Base-by-base conservation (phyloP, 805 yeast genomes). In the Sugiyamaella qingdaonensis region DNA sequence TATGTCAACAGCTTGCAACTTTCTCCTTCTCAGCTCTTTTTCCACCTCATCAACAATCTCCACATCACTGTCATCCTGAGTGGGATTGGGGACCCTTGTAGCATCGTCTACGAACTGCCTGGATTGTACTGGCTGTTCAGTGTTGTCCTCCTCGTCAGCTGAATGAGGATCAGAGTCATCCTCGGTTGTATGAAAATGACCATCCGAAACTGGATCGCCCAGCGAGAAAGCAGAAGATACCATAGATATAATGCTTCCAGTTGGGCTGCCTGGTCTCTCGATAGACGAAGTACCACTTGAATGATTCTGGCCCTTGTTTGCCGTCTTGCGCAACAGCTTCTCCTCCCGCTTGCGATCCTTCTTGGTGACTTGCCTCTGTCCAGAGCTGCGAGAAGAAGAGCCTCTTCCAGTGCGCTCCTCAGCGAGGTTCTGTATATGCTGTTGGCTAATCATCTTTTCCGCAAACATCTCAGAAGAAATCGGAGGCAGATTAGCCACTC, bases 401-500 rank as follows among this genome's bases (percentile, higher is more conserved):
- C 64, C 64, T 50, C 64, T 53, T 18, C 64, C 63, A 29, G 53
- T 54, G 11, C 54, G 58, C 27, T 55, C 59, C 10, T 60, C 58
- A 19, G 55, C 52, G 18, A 53, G 36, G 46, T 43, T 43, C 45
- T 58, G 60, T 24, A 55, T 24, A 42, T 63, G 62, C 55, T 65
- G 63, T 59, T 69, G 74, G 57, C 68, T 67, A 34, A 68, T 65
- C 33, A 86, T 85, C 65, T 88, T 86, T 59, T 84, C 86, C 18
- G 86, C 87, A 68, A 86, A 86, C 1, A 78, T 70, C 37, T 77
- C 86, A 1, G 88, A 80, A 16, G 83, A 71, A 31, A 90, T 80
- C 1, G 95, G 85, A 5, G 91, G 85, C 54, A 90, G 71, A 31
- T 79, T 78, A 0, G 97, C 96, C 32, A 94, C 96, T 63, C 96